Conservation (phyloP, 2,329 filamentous ascomycete genomes). For the Balansia obtecta region DNA sequence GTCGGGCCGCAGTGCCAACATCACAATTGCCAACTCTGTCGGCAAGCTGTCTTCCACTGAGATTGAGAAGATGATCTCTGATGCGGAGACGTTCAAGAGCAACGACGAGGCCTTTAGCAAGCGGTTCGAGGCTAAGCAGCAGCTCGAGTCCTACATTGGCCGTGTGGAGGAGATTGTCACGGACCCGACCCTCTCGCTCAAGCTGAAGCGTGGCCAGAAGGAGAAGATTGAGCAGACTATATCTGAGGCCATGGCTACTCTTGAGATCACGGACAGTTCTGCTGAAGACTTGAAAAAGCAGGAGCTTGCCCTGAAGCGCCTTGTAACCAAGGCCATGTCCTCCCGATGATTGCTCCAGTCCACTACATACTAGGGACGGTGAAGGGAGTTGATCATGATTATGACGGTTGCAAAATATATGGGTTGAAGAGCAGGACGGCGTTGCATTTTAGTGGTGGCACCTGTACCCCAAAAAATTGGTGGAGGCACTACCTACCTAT, state of each 20-base stretch:
- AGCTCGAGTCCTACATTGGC: slow-evolving; percentile 97
- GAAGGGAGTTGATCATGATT: not conserved
- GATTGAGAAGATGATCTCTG: slow-evolving; percentile 96
- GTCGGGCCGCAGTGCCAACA: slow-evolving; percentile 95
- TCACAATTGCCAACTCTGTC: slow-evolving; percentile 98
- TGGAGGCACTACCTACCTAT: slow-evolving; percentile 3
- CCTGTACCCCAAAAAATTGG: slow-evolving; percentile 4
- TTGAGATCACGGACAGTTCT: slow-evolving; percentile 84
- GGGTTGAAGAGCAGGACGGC: slow-evolving; percentile 3
- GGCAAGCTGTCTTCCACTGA: slow-evolving; percentile 90
- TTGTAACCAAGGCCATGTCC: slow-evolving; percentile 97
- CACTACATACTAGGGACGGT: not conserved
- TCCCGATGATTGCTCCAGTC: slow-evolving; percentile 52
- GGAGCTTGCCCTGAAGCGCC: slow-evolving; percentile 93
- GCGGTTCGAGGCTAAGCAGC: slow-evolving; percentile 97
- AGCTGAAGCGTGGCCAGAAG: slow-evolving; percentile 98
- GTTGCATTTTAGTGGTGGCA: slow-evolving; percentile 6
- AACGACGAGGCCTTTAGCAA: slow-evolving; percentile 98
- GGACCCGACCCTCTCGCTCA: slow-evolving; percentile 88
- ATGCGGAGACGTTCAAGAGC: slow-evolving; percentile 97
- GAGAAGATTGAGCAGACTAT: slow-evolving; percentile 98
- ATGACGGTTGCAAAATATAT: slow-evolving; percentile 3
- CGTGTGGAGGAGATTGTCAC: slow-evolving; percentile 98
- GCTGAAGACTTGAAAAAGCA: slow-evolving; percentile 99
- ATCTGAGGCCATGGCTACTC: slow-evolving; percentile 92